Conservation (phyloP, 2,329 filamentous ascomycete species). For the Whalleya microplaca region DNA sequence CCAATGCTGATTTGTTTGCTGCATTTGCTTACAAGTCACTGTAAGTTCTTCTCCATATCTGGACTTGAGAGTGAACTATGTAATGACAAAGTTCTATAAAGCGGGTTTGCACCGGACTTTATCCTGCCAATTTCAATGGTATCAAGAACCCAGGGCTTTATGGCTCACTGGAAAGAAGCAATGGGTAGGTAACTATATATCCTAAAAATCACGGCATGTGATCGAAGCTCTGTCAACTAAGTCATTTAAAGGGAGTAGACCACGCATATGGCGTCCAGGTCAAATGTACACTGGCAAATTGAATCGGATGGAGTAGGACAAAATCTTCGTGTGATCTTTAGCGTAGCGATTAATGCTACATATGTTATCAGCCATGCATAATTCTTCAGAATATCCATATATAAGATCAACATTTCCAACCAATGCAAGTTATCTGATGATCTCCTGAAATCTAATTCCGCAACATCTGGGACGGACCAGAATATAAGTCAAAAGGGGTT, state of each 20-base stretch:
- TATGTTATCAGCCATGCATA: too few relatives aligned
- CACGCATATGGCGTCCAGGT: constrained; percentile 20
- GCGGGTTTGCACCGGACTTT: constrained; percentile 17
- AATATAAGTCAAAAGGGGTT: too few relatives aligned
- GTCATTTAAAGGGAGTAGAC: constrained; percentile 8
- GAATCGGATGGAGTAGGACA: not conserved
- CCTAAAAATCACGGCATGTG: not conserved
- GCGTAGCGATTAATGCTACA: too few relatives aligned
- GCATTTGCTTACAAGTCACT: constrained; percentile 27
- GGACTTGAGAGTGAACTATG: too few relatives aligned
- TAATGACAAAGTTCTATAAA: not conserved
- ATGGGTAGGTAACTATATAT: constrained; percentile 17
- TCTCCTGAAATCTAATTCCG: too few relatives aligned
- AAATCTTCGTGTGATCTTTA: too few relatives aligned
- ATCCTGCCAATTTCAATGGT: constrained; percentile 20
- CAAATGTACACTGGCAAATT: constrained; percentile 19
- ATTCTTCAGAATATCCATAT: too few relatives aligned
- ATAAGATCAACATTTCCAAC: too few relatives aligned
- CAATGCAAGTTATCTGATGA: too few relatives aligned
- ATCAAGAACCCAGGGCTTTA: constrained; percentile 24
- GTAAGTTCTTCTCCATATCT: constrained; percentile 2
- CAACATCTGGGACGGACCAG: too few relatives aligned
- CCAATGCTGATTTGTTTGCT: constrained; percentile 26
- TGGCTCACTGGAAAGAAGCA: constrained; percentile 30
- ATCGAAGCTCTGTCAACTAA: not conserved